phyloP scores from a whole-genome alignment of 1,284 basidiomycete genomes.

The Heterobasidion parviporum region DNA sequence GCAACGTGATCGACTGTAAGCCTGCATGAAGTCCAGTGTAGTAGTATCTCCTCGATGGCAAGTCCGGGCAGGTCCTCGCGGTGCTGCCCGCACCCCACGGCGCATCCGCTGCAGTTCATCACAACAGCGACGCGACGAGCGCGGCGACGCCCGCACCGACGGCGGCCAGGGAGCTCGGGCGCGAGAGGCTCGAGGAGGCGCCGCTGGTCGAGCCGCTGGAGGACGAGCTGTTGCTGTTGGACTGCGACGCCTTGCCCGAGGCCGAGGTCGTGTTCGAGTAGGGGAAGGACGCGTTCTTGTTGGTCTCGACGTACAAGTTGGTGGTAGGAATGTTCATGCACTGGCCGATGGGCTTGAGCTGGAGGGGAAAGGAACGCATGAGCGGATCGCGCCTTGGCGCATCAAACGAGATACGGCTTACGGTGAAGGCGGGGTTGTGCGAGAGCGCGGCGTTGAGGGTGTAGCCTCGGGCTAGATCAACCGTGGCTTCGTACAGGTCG shows the following conservation, averaged over 20 bases:
- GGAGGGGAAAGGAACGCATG: background rate
- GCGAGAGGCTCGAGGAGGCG: background rate
- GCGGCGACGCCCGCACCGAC: background rate
- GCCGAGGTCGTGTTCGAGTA: slow-evolving; percentile 13
- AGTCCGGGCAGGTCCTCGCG: no score
- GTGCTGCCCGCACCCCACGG: no score
- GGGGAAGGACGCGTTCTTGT: slow-evolving; percentile 52
- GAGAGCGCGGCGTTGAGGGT: slow-evolving; percentile 64
- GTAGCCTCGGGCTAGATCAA: slow-evolving; percentile 85
- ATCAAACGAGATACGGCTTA: slow-evolving; percentile 14
- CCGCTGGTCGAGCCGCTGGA: background rate
- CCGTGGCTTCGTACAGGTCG: slow-evolving; percentile 79
- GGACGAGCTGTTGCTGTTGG: background rate
- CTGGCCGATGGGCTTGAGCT: slow-evolving; percentile 61
- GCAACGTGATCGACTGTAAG: no score
- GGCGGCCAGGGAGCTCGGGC: no score
- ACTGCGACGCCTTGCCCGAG: background rate
- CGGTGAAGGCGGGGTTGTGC: slow-evolving; percentile 54
- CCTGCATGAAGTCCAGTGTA: no score
- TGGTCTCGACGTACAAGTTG: slow-evolving; percentile 61
- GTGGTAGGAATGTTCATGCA: slow-evolving; percentile 45
- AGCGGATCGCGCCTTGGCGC: no score
- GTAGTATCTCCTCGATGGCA: no score
- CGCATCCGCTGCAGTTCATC: background rate
- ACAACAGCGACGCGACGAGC: background rate